Evolutionary conservation across 2,329 filamentous ascomycete genomes (phyloP).

Genomic region (Ophiostoma ips): DNA sequence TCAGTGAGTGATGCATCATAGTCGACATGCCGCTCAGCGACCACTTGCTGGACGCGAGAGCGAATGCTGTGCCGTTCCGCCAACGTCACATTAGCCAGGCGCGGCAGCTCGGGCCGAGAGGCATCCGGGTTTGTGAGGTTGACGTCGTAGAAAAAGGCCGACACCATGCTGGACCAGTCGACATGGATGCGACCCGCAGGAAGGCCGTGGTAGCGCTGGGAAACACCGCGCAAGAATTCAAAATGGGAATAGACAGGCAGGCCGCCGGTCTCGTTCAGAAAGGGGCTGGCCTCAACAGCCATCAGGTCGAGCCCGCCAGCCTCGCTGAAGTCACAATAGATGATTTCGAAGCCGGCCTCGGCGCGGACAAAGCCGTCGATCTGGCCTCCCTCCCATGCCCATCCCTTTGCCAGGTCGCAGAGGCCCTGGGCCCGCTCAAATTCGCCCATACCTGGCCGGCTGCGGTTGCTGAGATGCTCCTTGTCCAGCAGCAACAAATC

Average conservation of each 20-base stretch:
- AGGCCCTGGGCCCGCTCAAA: conserved; percentile 36
- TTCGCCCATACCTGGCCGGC: conserved; percentile 24
- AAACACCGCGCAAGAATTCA: conserved; percentile 27
- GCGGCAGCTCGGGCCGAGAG: conserved; percentile 15
- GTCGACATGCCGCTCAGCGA: conserved; percentile 4
- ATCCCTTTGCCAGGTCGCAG: conserved; percentile 37
- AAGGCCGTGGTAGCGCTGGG: conserved; percentile 32
- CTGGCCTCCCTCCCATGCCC: conserved; percentile 25
- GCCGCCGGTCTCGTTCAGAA: conserved; percentile 12
- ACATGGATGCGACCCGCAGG: conserved; percentile 27
- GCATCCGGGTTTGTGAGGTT: conserved; percentile 31
- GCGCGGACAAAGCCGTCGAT: conserved; percentile 54
- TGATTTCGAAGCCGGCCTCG: conserved; percentile 58
- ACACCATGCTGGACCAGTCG: conserved; percentile 38
- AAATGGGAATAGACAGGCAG: conserved; percentile 6
- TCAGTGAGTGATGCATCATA: conserved; percentile 19
- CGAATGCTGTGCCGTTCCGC: conserved; percentile 16
- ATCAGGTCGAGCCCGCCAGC: conserved; percentile 25
- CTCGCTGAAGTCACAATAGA: conserved; percentile 47
- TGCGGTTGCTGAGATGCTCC: background rate
- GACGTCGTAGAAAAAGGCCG: conserved; percentile 35
- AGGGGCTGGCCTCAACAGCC: conserved; percentile 14
- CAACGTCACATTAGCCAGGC: conserved; percentile 14
- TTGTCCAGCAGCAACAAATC: conserved; percentile 38
- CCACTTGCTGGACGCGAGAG: conserved; percentile 20